A percentile compares a stretch with the other conserved stretches of the same genome.
These are phyloP conservation scores for Penicillium nucicola DNA, from an alignment of 495 filamentous ascomycete genomes.

Conservation along the genomic window DNA sequence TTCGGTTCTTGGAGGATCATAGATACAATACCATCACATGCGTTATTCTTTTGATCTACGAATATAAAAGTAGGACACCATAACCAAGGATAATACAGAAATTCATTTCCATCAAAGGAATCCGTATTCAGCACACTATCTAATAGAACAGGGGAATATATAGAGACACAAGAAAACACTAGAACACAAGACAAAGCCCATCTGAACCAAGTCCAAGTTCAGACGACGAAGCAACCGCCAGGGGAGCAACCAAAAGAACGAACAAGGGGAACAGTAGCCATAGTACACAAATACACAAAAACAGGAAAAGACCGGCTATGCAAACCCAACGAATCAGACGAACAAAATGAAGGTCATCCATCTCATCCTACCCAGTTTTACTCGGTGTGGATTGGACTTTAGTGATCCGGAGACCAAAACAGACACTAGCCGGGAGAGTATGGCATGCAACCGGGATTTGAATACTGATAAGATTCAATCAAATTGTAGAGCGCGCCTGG, in stretches of 20 bases:
- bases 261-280: neutral
- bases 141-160: slow-evolving; percentile 11
- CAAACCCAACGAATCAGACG: neutral
- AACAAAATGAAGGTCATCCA: too few relatives aligned
- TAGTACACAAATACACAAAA: too few relatives aligned
- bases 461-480: too few relatives aligned
- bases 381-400: too few relatives aligned
- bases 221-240: neutral
- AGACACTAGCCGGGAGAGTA: too few relatives aligned
- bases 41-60: too few relatives aligned
- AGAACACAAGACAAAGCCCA: neutral
- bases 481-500: too few relatives aligned
- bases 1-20: too few relatives aligned
- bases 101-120: slow-evolving; percentile 5
- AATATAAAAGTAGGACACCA: neutral
- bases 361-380: too few relatives aligned
- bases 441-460: too few relatives aligned
- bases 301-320: neutral
- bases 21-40: too few relatives aligned
- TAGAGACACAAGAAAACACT: neutral
- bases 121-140: slow-evolving; percentile 11
- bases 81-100: neutral
- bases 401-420: too few relatives aligned
- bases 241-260: neutral
- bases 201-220: neutral